phyloP scores from a whole-genome alignment of 306 rosid species.

The Quercus berberidifolia region DNA sequence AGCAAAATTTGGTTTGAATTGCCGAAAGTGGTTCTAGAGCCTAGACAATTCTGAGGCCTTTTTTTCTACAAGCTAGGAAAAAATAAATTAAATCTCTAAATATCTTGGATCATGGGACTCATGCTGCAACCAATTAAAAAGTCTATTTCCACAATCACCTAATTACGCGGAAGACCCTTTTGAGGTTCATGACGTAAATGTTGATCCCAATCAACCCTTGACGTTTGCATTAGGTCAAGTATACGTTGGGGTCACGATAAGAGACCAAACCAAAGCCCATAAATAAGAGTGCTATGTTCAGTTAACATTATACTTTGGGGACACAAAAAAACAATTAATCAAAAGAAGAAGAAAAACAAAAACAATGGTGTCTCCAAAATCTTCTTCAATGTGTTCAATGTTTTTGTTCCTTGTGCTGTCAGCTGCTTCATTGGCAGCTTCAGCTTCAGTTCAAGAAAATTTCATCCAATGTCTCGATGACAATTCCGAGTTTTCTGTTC shows the following conservation, averaged over 20 bases:
- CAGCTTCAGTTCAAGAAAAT: slow-evolving; percentile 34
- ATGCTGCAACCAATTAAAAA: too few relatives aligned
- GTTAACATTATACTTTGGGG: not conserved
- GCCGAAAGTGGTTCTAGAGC: too few relatives aligned
- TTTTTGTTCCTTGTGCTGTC: slow-evolving; percentile 32
- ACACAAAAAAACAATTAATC: slow-evolving; percentile 8
- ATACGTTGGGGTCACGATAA: not conserved
- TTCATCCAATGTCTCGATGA: slow-evolving; percentile 43
- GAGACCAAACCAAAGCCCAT: slow-evolving; percentile 1
- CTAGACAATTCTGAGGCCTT: too few relatives aligned
- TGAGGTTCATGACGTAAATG: not conserved
- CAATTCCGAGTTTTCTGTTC: slow-evolving; percentile 36
- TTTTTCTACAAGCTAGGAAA: too few relatives aligned
- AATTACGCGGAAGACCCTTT: not conserved
- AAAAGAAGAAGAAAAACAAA: not conserved
- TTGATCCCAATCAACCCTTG: slow-evolving; percentile 3
- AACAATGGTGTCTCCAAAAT: slow-evolving; percentile 32
- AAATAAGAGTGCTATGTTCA: slow-evolving; percentile 5
- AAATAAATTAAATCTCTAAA: too few relatives aligned
- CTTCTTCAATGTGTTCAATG: slow-evolving; percentile 9
- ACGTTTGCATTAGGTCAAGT: slow-evolving; percentile 39
- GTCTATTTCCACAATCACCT: not conserved
- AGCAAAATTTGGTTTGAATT: too few relatives aligned
- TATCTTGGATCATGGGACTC: too few relatives aligned
- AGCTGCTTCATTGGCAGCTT: slow-evolving; percentile 30